phyloP scores from a whole-genome alignment of 148 eudicot genomes.

The Amaranthus cruentus region DNA sequence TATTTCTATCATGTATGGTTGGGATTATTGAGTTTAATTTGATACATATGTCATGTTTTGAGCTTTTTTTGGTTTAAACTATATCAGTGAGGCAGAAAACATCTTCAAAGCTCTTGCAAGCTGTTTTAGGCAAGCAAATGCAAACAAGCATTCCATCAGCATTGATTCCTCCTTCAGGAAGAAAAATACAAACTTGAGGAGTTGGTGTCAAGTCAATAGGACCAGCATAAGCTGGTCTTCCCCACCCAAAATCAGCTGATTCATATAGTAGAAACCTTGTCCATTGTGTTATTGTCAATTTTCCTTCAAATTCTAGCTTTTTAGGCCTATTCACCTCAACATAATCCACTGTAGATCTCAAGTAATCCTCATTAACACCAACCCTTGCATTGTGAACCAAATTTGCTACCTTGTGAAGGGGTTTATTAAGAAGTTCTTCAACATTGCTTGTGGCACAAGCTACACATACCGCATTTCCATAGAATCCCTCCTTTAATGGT shows the following conservation, averaged over 20 bases:
- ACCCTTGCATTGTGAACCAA: conserved; percentile 63
- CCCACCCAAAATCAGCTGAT: conserved; percentile 91
- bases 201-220: conserved; percentile 89
- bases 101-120: conserved; percentile 42
- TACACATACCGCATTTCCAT: conserved; percentile 76
- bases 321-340: conserved; percentile 61
- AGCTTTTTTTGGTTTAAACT: background rate
- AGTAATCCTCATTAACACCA: conserved; percentile 58
- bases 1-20: background rate
- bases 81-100: conserved; percentile 31
- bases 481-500: conserved; percentile 64
- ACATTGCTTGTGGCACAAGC: conserved; percentile 67
- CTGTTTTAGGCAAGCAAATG: conserved; percentile 81
- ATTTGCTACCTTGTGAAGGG: conserved; percentile 33
- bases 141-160: conserved; percentile 66
- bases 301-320: conserved; percentile 84
- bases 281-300: conserved; percentile 89
- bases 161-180: conserved; percentile 58
- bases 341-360: conserved; percentile 77
- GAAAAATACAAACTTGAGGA: conserved; percentile 79
- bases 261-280: conserved; percentile 82
- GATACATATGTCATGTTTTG: background rate
- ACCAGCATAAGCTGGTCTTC: conserved; percentile 75
- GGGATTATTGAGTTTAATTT: background rate
- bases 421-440: conserved; percentile 35